Conservation (phyloP, 1,139 yeast species). For the Geotrichum histeridarum region DNA sequence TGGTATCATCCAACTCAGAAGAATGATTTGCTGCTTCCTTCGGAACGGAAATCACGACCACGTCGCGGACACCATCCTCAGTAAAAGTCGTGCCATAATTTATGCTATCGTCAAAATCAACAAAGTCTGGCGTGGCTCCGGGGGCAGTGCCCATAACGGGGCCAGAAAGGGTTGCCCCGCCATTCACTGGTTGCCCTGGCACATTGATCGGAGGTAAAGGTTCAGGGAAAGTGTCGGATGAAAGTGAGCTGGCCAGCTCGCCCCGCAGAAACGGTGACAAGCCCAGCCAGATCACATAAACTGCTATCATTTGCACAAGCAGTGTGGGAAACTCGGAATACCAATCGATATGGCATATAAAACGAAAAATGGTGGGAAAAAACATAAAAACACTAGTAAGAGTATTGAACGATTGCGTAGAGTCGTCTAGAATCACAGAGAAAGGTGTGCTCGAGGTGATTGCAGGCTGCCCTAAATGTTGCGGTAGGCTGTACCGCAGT, state of each 20-base stretch:
- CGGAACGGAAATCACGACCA: conserved; percentile 20
- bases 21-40: conserved; percentile 21
- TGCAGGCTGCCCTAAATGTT: conserved; percentile 3
- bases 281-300: conserved; percentile 32
- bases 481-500: neutral
- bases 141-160: neutral
- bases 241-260: conserved; percentile 20
- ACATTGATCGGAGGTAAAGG: neutral
- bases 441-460: conserved; percentile 3
- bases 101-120: conserved; percentile 2
- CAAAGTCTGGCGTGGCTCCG: neutral
- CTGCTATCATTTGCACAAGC: conserved; percentile 30
- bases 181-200: neutral
- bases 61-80: conserved; percentile 10
- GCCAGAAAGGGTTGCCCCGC: neutral
- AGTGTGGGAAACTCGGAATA: conserved; percentile 30
- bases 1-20: conserved; percentile 5
- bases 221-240: conserved; percentile 7
- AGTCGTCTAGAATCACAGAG: conserved; percentile 4
- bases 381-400: conserved; percentile 26
- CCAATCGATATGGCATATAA: conserved; percentile 31
- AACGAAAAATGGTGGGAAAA: conserved; percentile 25
- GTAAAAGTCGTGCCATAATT: neutral
- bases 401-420: conserved; percentile 25
- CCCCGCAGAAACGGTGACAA: conserved; percentile 30